Percentiles rank a stretch among this genome's conserved stretches.
phyloP scores from a whole-genome alignment of 2,329 filamentous ascomycete genomes.

The Sordariomycetes sp. region DNA sequence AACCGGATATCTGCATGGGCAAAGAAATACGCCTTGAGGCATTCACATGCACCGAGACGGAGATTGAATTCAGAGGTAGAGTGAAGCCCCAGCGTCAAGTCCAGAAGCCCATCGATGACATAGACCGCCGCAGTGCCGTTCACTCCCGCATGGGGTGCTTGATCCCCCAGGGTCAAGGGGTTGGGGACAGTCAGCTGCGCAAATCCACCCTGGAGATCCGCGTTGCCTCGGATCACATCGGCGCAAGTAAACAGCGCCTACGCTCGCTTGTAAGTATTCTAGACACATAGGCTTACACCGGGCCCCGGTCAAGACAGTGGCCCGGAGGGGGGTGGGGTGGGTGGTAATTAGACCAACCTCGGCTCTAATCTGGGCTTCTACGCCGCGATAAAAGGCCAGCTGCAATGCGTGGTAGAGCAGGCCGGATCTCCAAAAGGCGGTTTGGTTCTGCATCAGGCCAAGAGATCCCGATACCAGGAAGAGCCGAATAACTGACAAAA shows the following conservation, averaged over 20 bases:
- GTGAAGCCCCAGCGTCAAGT: conserved; percentile 63
- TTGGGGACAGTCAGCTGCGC: conserved; percentile 68
- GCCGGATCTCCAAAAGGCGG: conserved; percentile 73
- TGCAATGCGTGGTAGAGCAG: conserved; percentile 71
- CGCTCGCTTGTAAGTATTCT: conserved; percentile 2
- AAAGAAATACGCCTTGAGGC: conserved; percentile 85
- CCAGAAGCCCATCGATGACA: conserved; percentile 86
- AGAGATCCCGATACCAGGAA: conserved; percentile 75
- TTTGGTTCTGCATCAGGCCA: conserved; percentile 74
- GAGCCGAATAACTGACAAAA: conserved; percentile 75
- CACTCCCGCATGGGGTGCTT: conserved; percentile 18
- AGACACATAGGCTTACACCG: neutral
- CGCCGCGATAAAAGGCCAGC: conserved; percentile 65
- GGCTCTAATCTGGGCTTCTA: conserved; percentile 68
- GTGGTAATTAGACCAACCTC: conserved; percentile 56
- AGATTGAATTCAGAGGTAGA: conserved; percentile 63
- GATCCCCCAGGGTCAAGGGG: conserved; percentile 22
- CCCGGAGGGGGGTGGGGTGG: neutral
- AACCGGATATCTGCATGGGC: conserved; percentile 70
- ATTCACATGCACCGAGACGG: conserved; percentile 76
- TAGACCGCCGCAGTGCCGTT: conserved; percentile 59
- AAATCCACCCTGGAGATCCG: conserved; percentile 75
- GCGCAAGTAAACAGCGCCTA: conserved; percentile 76
- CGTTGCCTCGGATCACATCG: conserved; percentile 76
- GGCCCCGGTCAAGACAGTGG: neutral